Percentiles rank a stretch among this genome's conserved stretches.
Evolutionary conservation across 108 stramenopile species (phyloP).

Genomic region (Schizochytrium sp.): DNA sequence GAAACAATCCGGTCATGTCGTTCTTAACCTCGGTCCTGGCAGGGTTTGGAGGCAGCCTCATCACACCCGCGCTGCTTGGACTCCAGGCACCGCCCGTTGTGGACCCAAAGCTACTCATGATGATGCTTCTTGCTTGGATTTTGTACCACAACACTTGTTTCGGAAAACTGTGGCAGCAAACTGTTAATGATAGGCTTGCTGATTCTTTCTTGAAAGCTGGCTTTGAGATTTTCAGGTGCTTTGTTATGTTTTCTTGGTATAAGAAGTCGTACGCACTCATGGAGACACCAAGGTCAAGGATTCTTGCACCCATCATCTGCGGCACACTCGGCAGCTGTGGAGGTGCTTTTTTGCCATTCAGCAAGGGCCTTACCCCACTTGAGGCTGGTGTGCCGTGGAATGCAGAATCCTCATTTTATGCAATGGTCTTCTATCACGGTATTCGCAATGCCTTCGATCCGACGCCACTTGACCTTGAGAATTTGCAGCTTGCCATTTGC

Average conservation of each 20-base stretch:
- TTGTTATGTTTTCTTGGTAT: not conserved
- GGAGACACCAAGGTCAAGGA: not conserved
- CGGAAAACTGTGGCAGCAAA: not conserved
- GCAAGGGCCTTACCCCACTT: not conserved
- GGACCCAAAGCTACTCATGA: not conserved
- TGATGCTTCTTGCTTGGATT: conserved; percentile 2
- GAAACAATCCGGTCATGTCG: not conserved
- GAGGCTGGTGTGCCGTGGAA: not conserved
- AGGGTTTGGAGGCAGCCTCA: conserved; percentile 5
- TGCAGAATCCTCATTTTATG: not conserved
- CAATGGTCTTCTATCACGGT: not conserved
- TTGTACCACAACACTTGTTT: not conserved
- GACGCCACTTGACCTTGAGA: not conserved
- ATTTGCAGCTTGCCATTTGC: not conserved
- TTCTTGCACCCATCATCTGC: not conserved
- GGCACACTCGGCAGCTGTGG: conserved; percentile 5
- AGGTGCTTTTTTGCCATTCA: not conserved
- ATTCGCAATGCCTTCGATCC: not conserved
- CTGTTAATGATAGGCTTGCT: not conserved
- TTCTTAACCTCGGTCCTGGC: conserved; percentile 1
- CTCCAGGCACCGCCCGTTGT: not conserved
- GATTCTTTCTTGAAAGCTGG: not conserved
- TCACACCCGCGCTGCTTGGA: conserved; percentile 9
- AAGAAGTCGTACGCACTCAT: not conserved
- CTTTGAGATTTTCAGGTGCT: not conserved